Base-by-base conservation (phyloP, 345 rosid species). In the Eucalyptus regnans region DNA sequence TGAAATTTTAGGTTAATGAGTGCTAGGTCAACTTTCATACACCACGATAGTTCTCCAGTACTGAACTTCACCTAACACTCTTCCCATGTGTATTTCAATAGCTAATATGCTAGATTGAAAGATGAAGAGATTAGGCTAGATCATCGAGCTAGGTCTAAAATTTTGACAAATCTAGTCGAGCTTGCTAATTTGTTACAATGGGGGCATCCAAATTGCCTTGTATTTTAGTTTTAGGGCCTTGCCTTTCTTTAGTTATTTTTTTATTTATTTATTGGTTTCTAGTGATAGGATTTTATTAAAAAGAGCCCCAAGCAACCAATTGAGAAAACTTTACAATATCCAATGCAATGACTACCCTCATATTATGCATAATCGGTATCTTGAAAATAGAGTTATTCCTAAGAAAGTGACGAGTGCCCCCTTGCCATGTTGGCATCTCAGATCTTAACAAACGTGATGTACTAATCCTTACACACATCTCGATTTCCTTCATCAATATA, bases 41-140 rank as follows among this genome's bases (percentile, higher is more conserved):
- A 33, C 43, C 22, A 4, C 7, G 3, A 4, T 12, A 66, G 0
- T 16, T 66, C 20, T 66, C 11, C 0, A 10, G 44, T 17, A 7
- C 23, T 68, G 9, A 7, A 68, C 33, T 27, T 29, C 33, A 7
- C 68, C 31, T 27, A 1, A 62, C 16, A 12, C 33, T 62, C 20
- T 50, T 50, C 1, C 0, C 54, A 6, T 16, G 8, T 50, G 54
- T 16, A 50, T 16, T 50, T 50, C 20, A 50, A 50, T 50, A 50
- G 1, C 8, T 50, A 50, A 50, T 50, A 41, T 4, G 41, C 41
- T 41, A 3, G 25, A 68, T 68, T 33, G 22, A 31, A 8, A 17
- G 18, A 66, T 0, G 18, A 37, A 16, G 79, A 66, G 79, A 16
- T 11, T 5, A 66, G 22, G 12, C 80, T 33, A 33, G 23, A 16